A percentile compares a stretch with the other conserved stretches of the same genome.
phyloP scores from a whole-genome alignment of 306 rosid species.

The Malus asiatica region DNA sequence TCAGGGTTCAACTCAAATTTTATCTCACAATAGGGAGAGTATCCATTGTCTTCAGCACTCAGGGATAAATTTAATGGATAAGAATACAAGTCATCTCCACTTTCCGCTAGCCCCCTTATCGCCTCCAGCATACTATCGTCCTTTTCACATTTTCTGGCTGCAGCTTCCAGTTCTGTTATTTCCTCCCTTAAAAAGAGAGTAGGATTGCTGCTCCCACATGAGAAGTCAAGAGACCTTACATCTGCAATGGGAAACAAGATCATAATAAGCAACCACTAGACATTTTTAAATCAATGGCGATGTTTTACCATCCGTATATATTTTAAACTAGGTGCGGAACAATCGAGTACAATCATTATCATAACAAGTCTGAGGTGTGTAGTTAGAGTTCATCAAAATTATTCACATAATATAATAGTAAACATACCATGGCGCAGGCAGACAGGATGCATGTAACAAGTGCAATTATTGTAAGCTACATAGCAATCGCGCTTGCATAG shows the following conservation, averaged over 20 bases:
- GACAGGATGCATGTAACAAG: conserved; percentile 63
- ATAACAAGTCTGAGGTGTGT: neutral
- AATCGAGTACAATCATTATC: neutral
- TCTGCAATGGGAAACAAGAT: conserved; percentile 33
- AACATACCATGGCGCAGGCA: conserved; percentile 93
- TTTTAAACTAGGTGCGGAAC: neutral
- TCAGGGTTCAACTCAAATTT: conserved; percentile 39
- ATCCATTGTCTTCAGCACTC: conserved; percentile 59
- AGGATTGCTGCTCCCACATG: conserved; percentile 51
- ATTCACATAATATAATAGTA: conserved; percentile 1
- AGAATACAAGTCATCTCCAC: conserved; percentile 49
- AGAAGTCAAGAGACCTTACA: conserved; percentile 51
- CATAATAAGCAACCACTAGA: neutral
- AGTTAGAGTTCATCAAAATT: neutral
- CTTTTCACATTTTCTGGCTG: conserved; percentile 72
- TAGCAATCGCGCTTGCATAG: conserved; percentile 91
- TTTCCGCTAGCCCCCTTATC: conserved; percentile 39
- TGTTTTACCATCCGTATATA: neutral
- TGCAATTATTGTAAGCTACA: conserved; percentile 63
- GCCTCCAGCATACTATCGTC: conserved; percentile 46
- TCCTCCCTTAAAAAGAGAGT: conserved; percentile 68
- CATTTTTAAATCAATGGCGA: neutral
- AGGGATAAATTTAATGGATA: conserved; percentile 47
- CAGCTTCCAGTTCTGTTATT: conserved; percentile 73
- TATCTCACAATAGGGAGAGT: conserved; percentile 58